Percentiles rank a stretch among this genome's conserved stretches.
phyloP scores from a whole-genome alignment of 345 rosid species.

The Eucalyptus tenuipes region DNA sequence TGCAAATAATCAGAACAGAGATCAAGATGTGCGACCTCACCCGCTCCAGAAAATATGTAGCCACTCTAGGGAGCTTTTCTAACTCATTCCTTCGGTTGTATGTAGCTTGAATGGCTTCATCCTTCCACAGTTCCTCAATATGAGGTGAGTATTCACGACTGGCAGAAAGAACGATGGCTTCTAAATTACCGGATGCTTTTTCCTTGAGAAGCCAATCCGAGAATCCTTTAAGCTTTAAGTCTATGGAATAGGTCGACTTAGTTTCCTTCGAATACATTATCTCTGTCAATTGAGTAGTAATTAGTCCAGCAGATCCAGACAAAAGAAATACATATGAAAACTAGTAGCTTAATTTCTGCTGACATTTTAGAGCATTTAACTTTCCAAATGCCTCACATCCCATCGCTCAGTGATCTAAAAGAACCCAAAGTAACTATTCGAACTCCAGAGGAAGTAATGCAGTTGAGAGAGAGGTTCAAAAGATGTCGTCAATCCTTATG shows the following conservation, averaged over 20 bases:
- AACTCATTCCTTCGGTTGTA: constrained; percentile 61
- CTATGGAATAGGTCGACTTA: constrained; percentile 29
- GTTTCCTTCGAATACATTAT: constrained; percentile 15
- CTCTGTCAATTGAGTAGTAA: constrained; percentile 1
- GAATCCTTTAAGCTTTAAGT: constrained; percentile 43
- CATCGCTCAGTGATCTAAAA: neutral
- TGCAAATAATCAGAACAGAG: neutral
- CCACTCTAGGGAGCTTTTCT: constrained; percentile 53
- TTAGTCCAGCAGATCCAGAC: neutral
- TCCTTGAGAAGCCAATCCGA: constrained; percentile 62
- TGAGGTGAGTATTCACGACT: constrained; percentile 50
- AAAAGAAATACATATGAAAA: neutral
- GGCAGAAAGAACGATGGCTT: constrained; percentile 51
- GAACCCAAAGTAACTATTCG: neutral
- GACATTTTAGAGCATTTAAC: neutral
- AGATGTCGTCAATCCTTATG: neutral
- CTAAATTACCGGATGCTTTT: constrained; percentile 63
- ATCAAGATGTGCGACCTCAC: constrained; percentile 17
- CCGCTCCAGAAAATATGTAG: constrained; percentile 78
- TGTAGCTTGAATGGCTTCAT: constrained; percentile 71
- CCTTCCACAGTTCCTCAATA: constrained; percentile 62
- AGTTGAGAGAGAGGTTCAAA: neutral
- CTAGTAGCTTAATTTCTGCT: neutral
- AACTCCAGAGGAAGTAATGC: neutral
- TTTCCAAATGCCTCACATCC: neutral